phyloP scores from a whole-genome alignment of 495 filamentous ascomycete genomes.

The Tuber umbilicatum region DNA sequence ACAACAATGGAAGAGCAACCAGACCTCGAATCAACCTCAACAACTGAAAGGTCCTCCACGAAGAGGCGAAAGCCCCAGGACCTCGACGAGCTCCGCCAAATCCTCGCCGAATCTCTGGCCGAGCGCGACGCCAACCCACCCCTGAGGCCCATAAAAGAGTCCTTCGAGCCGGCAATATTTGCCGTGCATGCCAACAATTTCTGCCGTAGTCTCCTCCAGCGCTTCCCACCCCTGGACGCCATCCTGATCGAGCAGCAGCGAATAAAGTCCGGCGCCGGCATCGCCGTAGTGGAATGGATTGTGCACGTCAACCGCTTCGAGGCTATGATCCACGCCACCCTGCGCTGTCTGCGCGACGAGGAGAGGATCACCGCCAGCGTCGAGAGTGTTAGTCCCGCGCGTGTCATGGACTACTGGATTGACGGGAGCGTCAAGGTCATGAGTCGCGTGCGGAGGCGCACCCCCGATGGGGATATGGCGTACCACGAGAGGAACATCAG shows the following conservation, averaged over 20 bases:
- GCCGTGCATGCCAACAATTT: conserved; percentile 58
- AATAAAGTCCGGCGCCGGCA: conserved; percentile 60
- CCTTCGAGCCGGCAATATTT: conserved; percentile 55
- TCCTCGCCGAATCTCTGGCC: neutral
- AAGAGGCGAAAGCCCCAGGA: neutral
- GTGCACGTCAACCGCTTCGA: conserved; percentile 84
- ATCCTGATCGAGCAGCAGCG: conserved; percentile 88
- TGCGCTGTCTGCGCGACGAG: conserved; percentile 52
- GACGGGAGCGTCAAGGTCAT: conserved; percentile 9
- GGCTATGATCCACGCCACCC: conserved; percentile 74
- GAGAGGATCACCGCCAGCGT: conserved; percentile 29
- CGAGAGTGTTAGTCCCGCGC: conserved; percentile 24
- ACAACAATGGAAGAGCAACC: neutral
- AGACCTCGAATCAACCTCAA: neutral
- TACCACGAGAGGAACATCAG: conserved; percentile 35
- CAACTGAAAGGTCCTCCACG: neutral
- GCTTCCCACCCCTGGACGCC: conserved; percentile 54
- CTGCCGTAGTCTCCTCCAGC: conserved; percentile 51
- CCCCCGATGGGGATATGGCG: conserved; percentile 45
- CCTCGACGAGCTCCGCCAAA: conserved; percentile 9
- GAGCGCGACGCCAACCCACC: conserved; percentile 13
- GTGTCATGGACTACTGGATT: conserved; percentile 29
- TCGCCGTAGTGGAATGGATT: conserved; percentile 79
- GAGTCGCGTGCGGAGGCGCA: conserved; percentile 38
- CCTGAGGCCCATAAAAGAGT: conserved; percentile 41